These are phyloP conservation scores for Stephanodiscus triporus DNA, from an alignment of 108 stramenopile genomes.

Conservation along the genomic window DNA sequence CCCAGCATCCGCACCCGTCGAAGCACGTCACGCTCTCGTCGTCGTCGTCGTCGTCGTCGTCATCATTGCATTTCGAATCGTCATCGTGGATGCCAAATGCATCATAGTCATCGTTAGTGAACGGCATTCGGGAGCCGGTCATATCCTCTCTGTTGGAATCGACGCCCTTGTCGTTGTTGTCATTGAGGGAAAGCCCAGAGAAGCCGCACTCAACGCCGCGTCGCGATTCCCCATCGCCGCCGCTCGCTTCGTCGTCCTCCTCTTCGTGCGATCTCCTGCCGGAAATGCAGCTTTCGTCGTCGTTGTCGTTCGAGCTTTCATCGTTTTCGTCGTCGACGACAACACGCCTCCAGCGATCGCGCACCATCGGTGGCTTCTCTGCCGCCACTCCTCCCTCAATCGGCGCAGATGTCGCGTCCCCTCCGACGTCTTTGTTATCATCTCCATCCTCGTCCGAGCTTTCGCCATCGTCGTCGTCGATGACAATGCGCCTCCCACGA, in stretches of 20 bases:
- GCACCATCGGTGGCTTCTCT: not conserved
- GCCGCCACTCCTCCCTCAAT: constrained; percentile 2
- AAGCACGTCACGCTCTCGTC: constrained; percentile 26
- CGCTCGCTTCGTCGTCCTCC: not conserved
- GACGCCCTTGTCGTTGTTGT: constrained; percentile 3
- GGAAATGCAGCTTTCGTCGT: not conserved
- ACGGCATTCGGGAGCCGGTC: not conserved
- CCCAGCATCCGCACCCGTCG: constrained; percentile 44
- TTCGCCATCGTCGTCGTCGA: constrained; percentile 18
- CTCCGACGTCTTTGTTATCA: not conserved
- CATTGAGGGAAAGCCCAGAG: constrained; percentile 8
- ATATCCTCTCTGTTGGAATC: not conserved
- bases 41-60: constrained; percentile 46
- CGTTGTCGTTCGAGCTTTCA: not conserved
- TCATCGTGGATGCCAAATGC: not conserved
- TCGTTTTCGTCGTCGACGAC: constrained; percentile 2
- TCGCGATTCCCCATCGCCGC: not conserved
- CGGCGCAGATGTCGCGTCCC: not conserved
- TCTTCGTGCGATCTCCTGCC: not conserved
- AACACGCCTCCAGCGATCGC: not conserved
- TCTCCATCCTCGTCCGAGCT: constrained; percentile 1
- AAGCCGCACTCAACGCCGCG: constrained; percentile 3
- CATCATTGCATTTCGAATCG: constrained; percentile 13
- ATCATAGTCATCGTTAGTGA: not conserved
- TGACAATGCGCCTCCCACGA: not conserved